Evolutionary conservation across 495 filamentous ascomycete species (phyloP).

Genomic region (Talaromyces borbonicus): DNA sequence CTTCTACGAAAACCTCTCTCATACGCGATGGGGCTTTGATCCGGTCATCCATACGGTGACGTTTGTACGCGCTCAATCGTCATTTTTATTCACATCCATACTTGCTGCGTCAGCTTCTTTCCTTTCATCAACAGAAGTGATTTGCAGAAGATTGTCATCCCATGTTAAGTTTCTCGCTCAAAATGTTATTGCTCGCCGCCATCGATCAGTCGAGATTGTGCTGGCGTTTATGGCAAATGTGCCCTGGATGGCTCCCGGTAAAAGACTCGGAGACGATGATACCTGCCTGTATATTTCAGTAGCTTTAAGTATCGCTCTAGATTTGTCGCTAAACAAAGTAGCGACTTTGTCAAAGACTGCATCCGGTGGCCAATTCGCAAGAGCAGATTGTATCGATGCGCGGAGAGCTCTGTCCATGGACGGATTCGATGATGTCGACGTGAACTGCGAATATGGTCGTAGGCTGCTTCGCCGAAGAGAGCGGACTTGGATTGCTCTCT

Average conservation of each 20-base stretch:
- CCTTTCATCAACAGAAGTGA: constrained; percentile 47
- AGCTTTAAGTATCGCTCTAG: constrained; percentile 57
- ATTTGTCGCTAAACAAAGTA: constrained; percentile 60
- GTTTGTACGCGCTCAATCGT: constrained; percentile 56
- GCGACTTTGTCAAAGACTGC: constrained; percentile 45
- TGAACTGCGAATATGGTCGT: constrained; percentile 46
- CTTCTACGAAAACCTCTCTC: constrained; percentile 60
- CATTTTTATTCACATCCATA: constrained; percentile 63
- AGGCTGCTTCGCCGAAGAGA: constrained; percentile 54
- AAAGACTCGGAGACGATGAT: constrained; percentile 58
- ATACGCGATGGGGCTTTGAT: constrained; percentile 67
- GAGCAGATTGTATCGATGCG: constrained; percentile 56
- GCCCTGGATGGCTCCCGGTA: constrained; percentile 64
- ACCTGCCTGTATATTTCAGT: constrained; percentile 61
- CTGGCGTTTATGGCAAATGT: constrained; percentile 70
- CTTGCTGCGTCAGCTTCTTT: constrained; percentile 55
- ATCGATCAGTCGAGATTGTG: constrained; percentile 62
- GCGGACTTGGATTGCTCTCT: constrained; percentile 60
- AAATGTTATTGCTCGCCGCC: constrained; percentile 45
- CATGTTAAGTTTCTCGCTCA: constrained; percentile 56
- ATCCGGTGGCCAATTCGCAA: constrained; percentile 39
- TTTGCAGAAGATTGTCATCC: constrained; percentile 51
- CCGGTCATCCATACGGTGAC: constrained; percentile 50
- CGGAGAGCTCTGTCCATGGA: constrained; percentile 55
- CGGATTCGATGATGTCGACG: constrained; percentile 54